phyloP scores from a whole-genome alignment of 2,329 filamentous ascomycete genomes.

The Microthyrium microscopicum region DNA sequence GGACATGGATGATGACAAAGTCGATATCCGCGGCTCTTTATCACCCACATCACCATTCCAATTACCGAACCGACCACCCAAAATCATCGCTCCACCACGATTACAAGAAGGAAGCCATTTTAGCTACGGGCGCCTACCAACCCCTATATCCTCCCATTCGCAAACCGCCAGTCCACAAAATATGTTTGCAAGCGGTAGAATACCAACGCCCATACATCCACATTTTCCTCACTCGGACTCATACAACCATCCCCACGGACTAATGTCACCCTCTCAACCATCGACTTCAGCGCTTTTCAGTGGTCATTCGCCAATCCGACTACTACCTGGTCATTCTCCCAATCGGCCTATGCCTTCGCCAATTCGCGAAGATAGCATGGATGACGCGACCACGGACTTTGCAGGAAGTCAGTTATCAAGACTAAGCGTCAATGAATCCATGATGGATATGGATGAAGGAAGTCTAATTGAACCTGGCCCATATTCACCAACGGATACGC shows the following conservation, averaged over 20 bases:
- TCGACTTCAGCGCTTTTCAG: constrained; percentile 9
- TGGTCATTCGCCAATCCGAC: constrained; percentile 2
- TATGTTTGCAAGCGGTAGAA: constrained; percentile 12
- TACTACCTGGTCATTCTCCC: background rate
- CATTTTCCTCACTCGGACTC: constrained; percentile 13
- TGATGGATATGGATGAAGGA: constrained; percentile 3
- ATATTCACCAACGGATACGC: constrained; percentile 9
- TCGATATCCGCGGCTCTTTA: constrained; percentile 18
- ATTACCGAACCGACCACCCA: constrained; percentile 19
- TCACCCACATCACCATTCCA: constrained; percentile 18
- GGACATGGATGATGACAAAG: constrained; percentile 19
- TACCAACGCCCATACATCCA: constrained; percentile 24
- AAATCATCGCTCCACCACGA: constrained; percentile 10
- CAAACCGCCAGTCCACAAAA: constrained; percentile 3
- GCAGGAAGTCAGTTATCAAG: constrained; percentile 22
- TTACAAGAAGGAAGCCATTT: background rate
- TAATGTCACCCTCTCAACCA: constrained; percentile 15
- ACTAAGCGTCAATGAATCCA: constrained; percentile 14
- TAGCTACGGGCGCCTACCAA: background rate
- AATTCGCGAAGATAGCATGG: constrained; percentile 19
- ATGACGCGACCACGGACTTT: constrained; percentile 19
- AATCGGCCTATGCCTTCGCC: constrained; percentile 22
- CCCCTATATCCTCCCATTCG: background rate
- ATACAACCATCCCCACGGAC: constrained; percentile 12
- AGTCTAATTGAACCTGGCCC: constrained; percentile 8